Conservation (phyloP, 306 rosid species). For the Cercis canadensis region DNA sequence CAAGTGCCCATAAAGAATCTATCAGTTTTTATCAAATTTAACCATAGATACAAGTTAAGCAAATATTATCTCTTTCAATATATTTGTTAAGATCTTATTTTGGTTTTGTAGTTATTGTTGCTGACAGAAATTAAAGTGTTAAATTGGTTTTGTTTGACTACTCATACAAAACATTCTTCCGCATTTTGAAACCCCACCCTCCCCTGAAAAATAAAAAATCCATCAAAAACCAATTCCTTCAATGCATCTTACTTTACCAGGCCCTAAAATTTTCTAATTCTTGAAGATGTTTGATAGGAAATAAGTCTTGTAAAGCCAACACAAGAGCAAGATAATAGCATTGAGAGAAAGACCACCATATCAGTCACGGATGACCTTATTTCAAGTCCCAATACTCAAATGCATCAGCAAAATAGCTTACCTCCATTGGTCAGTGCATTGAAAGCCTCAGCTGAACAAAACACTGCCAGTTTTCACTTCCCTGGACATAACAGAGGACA, state of each 20-base stretch:
- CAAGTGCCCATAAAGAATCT: not conserved
- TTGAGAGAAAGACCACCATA: slow-evolving; percentile 15
- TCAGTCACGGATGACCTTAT: slow-evolving; percentile 33
- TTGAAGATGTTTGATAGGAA: slow-evolving; percentile 42
- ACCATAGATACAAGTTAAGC: not conserved
- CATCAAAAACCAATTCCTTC: slow-evolving; percentile 3
- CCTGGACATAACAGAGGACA: slow-evolving; percentile 94
- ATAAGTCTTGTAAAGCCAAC: slow-evolving; percentile 24
- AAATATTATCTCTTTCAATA: not conserved
- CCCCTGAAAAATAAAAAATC: not conserved
- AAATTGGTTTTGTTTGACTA: slow-evolving; percentile 4
- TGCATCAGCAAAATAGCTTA: slow-evolving; percentile 32
- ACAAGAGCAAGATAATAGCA: slow-evolving; percentile 30
- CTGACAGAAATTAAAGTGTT: not conserved
- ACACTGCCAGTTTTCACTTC: slow-evolving; percentile 77
- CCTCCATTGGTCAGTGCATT: slow-evolving; percentile 77
- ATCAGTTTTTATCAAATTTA: not conserved
- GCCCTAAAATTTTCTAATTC: not conserved
- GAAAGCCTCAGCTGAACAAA: slow-evolving; percentile 69
- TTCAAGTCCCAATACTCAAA: slow-evolving; percentile 15
- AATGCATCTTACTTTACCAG: not conserved
- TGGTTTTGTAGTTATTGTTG: slow-evolving; percentile 2
- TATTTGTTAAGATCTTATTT: not conserved
- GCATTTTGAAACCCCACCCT: not conserved
- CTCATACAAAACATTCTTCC: not conserved